Evolutionary conservation across 257 asterid species (phyloP).

Genomic region (Nicotiana noctiflora): DNA sequence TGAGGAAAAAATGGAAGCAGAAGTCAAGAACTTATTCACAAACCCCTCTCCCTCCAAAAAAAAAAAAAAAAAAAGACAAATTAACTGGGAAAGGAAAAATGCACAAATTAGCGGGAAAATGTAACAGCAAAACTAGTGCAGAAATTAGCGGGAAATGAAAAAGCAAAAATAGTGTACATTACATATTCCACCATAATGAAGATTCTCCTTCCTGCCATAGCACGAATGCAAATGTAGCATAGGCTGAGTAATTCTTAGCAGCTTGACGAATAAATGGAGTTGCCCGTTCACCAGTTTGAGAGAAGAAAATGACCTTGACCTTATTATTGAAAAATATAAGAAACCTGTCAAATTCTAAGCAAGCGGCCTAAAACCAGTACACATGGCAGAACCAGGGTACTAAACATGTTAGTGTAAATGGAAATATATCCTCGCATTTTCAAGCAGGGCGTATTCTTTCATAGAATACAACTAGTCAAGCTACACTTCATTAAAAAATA

Average conservation of each 20-base stretch:
- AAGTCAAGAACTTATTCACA: background rate
- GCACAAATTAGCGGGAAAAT: background rate
- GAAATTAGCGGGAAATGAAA: background rate
- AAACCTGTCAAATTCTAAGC: background rate
- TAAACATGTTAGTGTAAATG: background rate
- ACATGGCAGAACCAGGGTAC: background rate
- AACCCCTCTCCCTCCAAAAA: background rate
- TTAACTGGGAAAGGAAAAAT: background rate
- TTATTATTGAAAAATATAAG: conserved; percentile 22
- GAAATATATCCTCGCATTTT: background rate
- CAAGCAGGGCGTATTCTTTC: background rate
- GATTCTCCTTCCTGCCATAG: conserved; percentile 80
- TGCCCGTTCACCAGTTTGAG: conserved; percentile 95
- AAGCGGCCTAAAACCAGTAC: background rate
- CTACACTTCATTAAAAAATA: background rate
- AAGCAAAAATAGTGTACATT: conserved; percentile 19
- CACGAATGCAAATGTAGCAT: conserved; percentile 71
- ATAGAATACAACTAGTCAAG: background rate
- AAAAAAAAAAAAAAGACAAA: background rate
- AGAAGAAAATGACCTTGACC: conserved; percentile 88
- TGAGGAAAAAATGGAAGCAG: background rate
- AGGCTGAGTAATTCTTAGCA: conserved; percentile 56
- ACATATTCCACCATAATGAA: conserved; percentile 87
- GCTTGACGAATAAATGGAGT: conserved; percentile 84
- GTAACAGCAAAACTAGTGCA: background rate